A percentile compares a stretch with the other conserved stretches of the same genome.
phyloP scores from a whole-genome alignment of 352 stramenopile genomes.

The Pythium pyrilobum region DNA sequence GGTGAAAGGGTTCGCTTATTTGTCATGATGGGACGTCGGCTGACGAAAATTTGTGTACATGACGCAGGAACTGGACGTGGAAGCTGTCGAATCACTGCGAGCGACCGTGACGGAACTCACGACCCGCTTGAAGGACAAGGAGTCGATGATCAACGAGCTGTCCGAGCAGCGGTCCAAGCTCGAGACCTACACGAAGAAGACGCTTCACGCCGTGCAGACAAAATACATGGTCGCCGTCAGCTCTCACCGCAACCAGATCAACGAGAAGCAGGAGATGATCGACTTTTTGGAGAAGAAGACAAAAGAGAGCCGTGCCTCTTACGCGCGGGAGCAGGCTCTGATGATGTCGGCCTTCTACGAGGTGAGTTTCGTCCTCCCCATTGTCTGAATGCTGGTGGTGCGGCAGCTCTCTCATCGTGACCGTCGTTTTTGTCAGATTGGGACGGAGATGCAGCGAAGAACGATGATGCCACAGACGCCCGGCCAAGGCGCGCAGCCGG shows the following conservation, averaged over 20 bases:
- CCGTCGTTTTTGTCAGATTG: constrained; percentile 41
- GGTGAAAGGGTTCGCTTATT: constrained; percentile 1
- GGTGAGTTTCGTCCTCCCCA: constrained; percentile 23
- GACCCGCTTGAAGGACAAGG: constrained; percentile 85
- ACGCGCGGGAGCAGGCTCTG: constrained; percentile 79
- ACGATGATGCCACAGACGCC: constrained; percentile 83
- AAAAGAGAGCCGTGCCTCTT: constrained; percentile 72
- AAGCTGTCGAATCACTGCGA: constrained; percentile 71
- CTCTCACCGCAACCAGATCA: constrained; percentile 84
- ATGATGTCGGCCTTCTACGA: constrained; percentile 90
- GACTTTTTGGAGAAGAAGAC: constrained; percentile 85
- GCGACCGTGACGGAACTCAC: constrained; percentile 75
- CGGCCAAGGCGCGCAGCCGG: constrained; percentile 35
- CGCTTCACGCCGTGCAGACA: constrained; percentile 84
- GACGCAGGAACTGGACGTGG: constrained; percentile 37
- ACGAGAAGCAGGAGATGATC: constrained; percentile 81
- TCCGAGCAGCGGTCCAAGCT: constrained; percentile 82
- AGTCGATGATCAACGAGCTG: constrained; percentile 85
- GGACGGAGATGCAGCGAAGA: constrained; percentile 81
- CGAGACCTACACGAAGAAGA: constrained; percentile 90
- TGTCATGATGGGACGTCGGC: background rate
- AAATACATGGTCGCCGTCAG: constrained; percentile 90
- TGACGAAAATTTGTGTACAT: constrained; percentile 1
- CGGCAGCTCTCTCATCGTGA: background rate
- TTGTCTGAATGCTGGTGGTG: background rate